Conservation (phyloP, 805 yeast species). For the Lipomyces mesembrius region DNA sequence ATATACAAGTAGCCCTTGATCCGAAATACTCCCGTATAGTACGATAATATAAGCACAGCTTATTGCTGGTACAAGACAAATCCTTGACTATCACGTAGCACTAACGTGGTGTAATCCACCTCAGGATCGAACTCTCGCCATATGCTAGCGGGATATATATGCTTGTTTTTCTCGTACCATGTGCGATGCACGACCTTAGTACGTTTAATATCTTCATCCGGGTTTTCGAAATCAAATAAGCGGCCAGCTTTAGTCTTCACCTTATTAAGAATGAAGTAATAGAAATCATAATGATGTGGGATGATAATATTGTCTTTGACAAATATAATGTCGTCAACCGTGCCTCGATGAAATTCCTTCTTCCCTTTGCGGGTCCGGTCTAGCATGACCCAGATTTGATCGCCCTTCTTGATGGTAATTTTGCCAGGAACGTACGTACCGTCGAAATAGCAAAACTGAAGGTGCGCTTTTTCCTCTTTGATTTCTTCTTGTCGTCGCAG, state of each 20-base stretch:
- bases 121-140: constrained; percentile 44
- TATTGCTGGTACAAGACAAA: constrained; percentile 33
- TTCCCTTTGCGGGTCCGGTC: constrained; percentile 40
- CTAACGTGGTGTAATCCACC: constrained; percentile 40
- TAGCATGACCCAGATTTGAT: constrained; percentile 41
- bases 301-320: constrained; percentile 43
- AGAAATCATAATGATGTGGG: constrained; percentile 44
- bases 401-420: constrained; percentile 41
- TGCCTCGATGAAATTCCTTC: constrained; percentile 41
- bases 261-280: constrained; percentile 39
- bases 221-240: constrained; percentile 39
- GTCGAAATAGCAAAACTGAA: constrained; percentile 41
- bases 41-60: constrained; percentile 1
- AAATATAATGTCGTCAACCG: constrained; percentile 43
- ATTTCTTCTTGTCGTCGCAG: constrained; percentile 33
- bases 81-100: constrained; percentile 40
- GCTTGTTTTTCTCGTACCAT: constrained; percentile 44
- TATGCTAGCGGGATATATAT: constrained; percentile 42
- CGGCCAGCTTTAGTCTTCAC: constrained; percentile 39
- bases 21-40: background rate
- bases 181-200: constrained; percentile 40
- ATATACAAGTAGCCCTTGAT: background rate
- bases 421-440: constrained; percentile 37
- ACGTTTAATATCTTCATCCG: constrained; percentile 22
- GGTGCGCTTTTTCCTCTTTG: constrained; percentile 32